Base-by-base conservation (phyloP, 176 grass and related monocot genomes). In the Ampelocalamus luodianensis region DNA sequence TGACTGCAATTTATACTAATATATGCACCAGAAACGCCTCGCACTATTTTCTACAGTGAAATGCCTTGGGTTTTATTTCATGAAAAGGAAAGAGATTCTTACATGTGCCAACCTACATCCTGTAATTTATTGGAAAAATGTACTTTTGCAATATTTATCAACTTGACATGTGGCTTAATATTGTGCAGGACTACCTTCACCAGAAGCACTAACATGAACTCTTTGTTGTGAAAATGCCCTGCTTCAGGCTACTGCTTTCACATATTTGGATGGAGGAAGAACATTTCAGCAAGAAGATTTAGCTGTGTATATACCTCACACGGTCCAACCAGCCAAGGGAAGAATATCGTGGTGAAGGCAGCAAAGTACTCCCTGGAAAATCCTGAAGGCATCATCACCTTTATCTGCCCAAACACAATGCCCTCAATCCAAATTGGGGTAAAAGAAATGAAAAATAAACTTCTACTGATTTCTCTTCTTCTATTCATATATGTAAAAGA, bases 281-380 rank as follows among this genome's bases (percentile, higher is more conserved):
- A 36, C 8, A 26, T 91, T 7, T 69, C 26, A 38, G 62, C 11
- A 83, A 59, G 24, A 65, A 34, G n/a, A 38, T 58, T 12, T 32
- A 45, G 15, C 27, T 56, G 59, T 82, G 8, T 49, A 61, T 74
- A 20, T 96, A 99, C 97, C 97, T 99, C 90, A 61, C 89, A 96
- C 15, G 86, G 86, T 55, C 97, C 97, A 42, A 99, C 88, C 15
- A 99, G 82, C 97, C 97, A 99, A 82, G 97, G 71, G 54, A 99
- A 99, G 73, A 99, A 99, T 45, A 96, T 54, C 17, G 93, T 83
- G 45, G 97, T 96, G 78, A 99, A 99, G 27, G 74, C 51, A 48
- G 93, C 97, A 8, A 90, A 99, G 50, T 89, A 90, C 67, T 99
- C 88, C 48, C 93, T 89, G 40, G 91, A 89, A 80, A 99, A 92